These are phyloP conservation scores for Vitis hybrid DNA, from an alignment of 177 flowering plant genomes.

Conservation along the genomic window DNA sequence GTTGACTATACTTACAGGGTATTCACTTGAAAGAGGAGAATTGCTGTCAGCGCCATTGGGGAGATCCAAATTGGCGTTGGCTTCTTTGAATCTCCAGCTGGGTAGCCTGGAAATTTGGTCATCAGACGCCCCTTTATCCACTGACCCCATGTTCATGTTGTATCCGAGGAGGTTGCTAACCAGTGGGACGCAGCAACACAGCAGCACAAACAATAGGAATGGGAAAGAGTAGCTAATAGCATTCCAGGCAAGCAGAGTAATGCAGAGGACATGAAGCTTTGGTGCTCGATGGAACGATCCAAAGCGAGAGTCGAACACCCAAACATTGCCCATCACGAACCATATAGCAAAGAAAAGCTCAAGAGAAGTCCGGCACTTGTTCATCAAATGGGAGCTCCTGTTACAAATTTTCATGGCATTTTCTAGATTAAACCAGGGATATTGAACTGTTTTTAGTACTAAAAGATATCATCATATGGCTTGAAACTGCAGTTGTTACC, in stretches of 20 bases:
- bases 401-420: not conserved
- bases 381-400: constrained; percentile 63
- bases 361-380: constrained; percentile 65
- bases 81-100: constrained; percentile 65
- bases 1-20: constrained; percentile 40
- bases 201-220: constrained; percentile 75
- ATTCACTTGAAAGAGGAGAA: constrained; percentile 31
- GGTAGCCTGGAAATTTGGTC: constrained; percentile 74
- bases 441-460: too few relatives aligned
- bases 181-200: constrained; percentile 83
- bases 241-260: constrained; percentile 82
- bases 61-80: constrained; percentile 28
- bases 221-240: constrained; percentile 91
- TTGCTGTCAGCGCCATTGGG: constrained; percentile 29
- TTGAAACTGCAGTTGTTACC: constrained; percentile 36
- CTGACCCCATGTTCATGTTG: constrained; percentile 83
- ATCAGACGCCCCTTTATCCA: constrained; percentile 78
- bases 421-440: too few relatives aligned
- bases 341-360: constrained; percentile 97
- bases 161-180: constrained; percentile 77
- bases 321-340: constrained; percentile 98
- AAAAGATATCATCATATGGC: too few relatives aligned
- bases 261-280: constrained; percentile 75
- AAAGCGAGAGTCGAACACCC: constrained; percentile 90
- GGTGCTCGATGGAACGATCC: constrained; percentile 74